Base-by-base conservation (phyloP, 106 monocot species). In the Agapanthus africanus region DNA sequence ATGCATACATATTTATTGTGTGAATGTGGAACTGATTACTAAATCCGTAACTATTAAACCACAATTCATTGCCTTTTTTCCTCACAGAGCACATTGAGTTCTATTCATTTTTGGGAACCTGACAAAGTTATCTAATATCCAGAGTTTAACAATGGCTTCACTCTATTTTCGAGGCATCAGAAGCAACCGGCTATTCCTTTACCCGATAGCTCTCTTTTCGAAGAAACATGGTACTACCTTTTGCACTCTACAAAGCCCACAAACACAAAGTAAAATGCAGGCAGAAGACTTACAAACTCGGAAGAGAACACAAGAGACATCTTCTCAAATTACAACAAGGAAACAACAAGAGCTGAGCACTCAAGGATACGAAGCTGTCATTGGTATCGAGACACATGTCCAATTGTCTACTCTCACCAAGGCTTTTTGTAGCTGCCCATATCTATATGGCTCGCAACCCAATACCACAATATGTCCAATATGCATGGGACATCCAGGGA, bases 301-400 rank as follows among this genome's bases (percentile, higher is more conserved):
- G 18, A 54, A 39, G 22, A 51, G 34, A 66, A 18, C 26, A 31
- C 40, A 54, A 56, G 52, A 74, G 36, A n/a, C n/a, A n/a, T 63
- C 7, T 4, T 44, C 61, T 26, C 65, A 65, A 50, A 37, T 51
- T 38, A 13, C 26, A 25, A 38, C 25, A 9, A 73, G 65, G 39
- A 74, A 74, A 57, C 16, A 26, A 13, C 54, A 40, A 31, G 65
- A 73, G 38, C 60, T 8, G 23, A 37, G 28, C 32, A n/a, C n/a
- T n/a, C 31, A 73, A 44, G 74, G 56, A 66, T 74, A 25, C 56
- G 95, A 97, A 37, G 82, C 91, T 11, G 66, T 97, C 51, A 97
- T 97, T 39, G 91, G 95, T 16, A 97, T 97, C 19, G 95, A 97
- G 77, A 97, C 91, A 41, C 95, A 97, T 50, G 95, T 97, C 25